A percentile compares a stretch with the other conserved stretches of the same genome.
Evolutionary conservation across 495 filamentous ascomycete species (phyloP).

Genomic region (Lasiosphaeris hirsuta): DNA sequence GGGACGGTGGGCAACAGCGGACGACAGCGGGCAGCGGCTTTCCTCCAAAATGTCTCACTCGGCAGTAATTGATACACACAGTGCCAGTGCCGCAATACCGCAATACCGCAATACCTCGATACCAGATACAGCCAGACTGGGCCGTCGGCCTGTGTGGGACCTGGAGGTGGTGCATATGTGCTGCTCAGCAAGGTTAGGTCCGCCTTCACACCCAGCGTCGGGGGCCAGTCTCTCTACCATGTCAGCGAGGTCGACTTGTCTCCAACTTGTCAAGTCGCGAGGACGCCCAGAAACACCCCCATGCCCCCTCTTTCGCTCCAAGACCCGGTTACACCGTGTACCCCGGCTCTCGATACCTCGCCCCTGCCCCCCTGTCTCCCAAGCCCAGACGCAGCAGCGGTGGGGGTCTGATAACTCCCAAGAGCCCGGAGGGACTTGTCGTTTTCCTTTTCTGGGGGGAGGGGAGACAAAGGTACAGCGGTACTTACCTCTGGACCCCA

Average conservation of each 20-base stretch:
- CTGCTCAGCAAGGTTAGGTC: too few relatives aligned
- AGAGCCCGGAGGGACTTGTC: background rate
- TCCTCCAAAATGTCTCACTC: background rate
- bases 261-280: too few relatives aligned
- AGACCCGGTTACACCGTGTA: constrained; percentile 5
- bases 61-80: background rate
- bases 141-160: too few relatives aligned
- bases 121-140: too few relatives aligned
- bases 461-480: background rate
- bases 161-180: too few relatives aligned
- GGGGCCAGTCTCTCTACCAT: too few relatives aligned
- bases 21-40: background rate
- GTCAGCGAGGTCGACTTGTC: too few relatives aligned
- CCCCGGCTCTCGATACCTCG: constrained; percentile 4
- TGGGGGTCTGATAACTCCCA: constrained; percentile 10
- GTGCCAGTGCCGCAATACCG: background rate
- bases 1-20: background rate
- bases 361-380: background rate
- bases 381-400: background rate
- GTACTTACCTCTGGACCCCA: constrained; percentile 5
- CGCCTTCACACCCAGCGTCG: too few relatives aligned
- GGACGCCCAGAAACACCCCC: background rate
- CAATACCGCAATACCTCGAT: too few relatives aligned
- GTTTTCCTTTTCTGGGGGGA: background rate
- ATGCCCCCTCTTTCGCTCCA: background rate